Conservation (phyloP, 352 stramenopile species). For the Achlya hypogyna region DNA sequence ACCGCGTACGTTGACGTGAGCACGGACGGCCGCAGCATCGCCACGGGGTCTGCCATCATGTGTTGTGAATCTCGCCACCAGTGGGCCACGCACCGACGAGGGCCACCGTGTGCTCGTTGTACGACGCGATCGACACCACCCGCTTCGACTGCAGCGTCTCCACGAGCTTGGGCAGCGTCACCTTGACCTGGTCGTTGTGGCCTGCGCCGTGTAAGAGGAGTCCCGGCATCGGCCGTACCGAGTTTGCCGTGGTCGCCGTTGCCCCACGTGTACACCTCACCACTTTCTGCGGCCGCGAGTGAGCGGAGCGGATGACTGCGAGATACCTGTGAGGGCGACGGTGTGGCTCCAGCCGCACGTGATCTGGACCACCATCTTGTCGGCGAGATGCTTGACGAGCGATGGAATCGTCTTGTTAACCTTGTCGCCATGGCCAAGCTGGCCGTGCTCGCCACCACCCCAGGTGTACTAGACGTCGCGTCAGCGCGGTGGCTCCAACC, state of each 20-base stretch:
- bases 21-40: conserved; percentile 60
- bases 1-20: conserved; percentile 76
- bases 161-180: conserved; percentile 90
- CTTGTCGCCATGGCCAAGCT: conserved; percentile 95
- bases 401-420: conserved; percentile 92
- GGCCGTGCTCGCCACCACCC: conserved; percentile 87
- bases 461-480: conserved; percentile 46
- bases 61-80: conserved; percentile 16
- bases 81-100: conserved; percentile 63
- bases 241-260: conserved; percentile 92
- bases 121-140: conserved; percentile 94
- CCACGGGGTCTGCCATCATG: conserved; percentile 41
- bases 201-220: conserved; percentile 26
- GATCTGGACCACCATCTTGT: conserved; percentile 89
- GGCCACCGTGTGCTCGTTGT: conserved; percentile 95
- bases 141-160: conserved; percentile 87
- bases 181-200: conserved; percentile 90
- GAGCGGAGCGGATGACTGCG: neutral
- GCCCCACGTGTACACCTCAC: conserved; percentile 91
- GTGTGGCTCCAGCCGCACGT: conserved; percentile 95
- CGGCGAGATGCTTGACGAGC: conserved; percentile 81
- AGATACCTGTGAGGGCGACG: conserved; percentile 76
- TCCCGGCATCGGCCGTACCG: neutral
- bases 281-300: conserved; percentile 38
- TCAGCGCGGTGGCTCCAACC: neutral